Conservation (phyloP, 441 rosid genomes). For the Daphne laureola region DNA sequence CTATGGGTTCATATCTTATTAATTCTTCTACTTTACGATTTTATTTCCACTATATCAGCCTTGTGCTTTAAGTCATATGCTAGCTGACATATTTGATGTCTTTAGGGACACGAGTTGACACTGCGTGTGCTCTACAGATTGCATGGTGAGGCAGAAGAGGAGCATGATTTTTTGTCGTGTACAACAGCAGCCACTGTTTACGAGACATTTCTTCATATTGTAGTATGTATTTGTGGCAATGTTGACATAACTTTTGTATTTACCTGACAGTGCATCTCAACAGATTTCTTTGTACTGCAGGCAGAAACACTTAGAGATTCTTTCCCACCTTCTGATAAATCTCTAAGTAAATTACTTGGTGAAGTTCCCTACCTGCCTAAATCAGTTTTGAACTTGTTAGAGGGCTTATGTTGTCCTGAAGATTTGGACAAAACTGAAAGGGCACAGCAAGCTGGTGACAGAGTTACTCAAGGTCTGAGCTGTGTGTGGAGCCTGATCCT, state of each 20-base stretch:
- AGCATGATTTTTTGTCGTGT: slow-evolving; percentile 88
- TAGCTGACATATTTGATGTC: slow-evolving; percentile 40
- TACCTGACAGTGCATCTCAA: slow-evolving; percentile 16
- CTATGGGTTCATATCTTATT: too few relatives aligned
- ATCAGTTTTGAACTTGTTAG: slow-evolving; percentile 72
- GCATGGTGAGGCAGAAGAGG: slow-evolving; percentile 95
- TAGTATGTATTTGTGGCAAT: slow-evolving; percentile 46
- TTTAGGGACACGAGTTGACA: slow-evolving; percentile 99
- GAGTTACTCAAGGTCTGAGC: slow-evolving; percentile 99
- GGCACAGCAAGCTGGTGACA: slow-evolving; percentile 77
- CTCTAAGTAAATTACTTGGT: slow-evolving; percentile 83
- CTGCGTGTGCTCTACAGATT: slow-evolving; percentile 95
- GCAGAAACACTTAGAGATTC: slow-evolving; percentile 91
- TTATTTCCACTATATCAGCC: too few relatives aligned
- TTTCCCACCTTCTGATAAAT: slow-evolving; percentile 96
- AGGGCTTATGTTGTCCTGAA: slow-evolving; percentile 77
- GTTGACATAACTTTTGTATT: slow-evolving; percentile 12
- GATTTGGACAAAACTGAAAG: slow-evolving; percentile 49
- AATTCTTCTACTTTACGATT: too few relatives aligned
- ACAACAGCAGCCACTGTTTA: slow-evolving; percentile 87
- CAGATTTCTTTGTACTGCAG: slow-evolving; percentile 37
- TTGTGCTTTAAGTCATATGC: not conserved
- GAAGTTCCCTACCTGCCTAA: slow-evolving; percentile 95
- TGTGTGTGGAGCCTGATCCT: slow-evolving; percentile 86
- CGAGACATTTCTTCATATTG: slow-evolving; percentile 68